Percentiles rank a stretch among this genome's conserved stretches.
Evolutionary conservation across 139 green algal species (phyloP).

Genomic region (Zygnema circumcarinatum): DNA sequence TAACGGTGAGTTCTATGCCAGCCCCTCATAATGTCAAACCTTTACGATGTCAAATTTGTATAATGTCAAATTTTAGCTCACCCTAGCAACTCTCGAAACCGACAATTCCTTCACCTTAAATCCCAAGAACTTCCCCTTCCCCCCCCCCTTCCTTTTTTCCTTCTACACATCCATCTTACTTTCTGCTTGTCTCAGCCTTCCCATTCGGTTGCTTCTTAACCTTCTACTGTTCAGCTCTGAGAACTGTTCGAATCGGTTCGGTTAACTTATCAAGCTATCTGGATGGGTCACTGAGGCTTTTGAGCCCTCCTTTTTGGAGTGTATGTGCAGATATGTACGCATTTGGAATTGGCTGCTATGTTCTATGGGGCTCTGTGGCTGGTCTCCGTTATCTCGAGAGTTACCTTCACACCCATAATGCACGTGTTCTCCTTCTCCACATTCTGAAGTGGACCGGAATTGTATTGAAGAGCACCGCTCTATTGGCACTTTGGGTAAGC

Average conservation of each 20-base stretch:
- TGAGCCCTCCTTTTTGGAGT: background rate
- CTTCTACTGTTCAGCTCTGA: too few relatives aligned
- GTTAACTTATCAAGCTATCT: too few relatives aligned
- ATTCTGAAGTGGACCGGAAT: slow-evolving; percentile 24
- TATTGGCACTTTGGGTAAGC: slow-evolving; percentile 52
- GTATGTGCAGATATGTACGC: slow-evolving; percentile 64
- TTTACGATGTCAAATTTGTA: slow-evolving; percentile 11
- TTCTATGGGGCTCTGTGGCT: slow-evolving; percentile 57
- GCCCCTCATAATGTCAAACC: slow-evolving; percentile 21
- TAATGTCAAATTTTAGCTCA: too few relatives aligned
- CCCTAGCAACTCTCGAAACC: too few relatives aligned
- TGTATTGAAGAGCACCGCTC: background rate
- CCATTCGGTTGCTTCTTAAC: too few relatives aligned
- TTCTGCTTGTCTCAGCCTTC: too few relatives aligned
- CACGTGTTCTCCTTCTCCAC: background rate
- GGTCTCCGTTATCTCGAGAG: slow-evolving; percentile 3
- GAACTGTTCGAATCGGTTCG: too few relatives aligned
- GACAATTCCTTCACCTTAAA: background rate
- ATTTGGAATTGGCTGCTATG: slow-evolving; percentile 59
- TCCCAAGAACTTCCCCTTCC: background rate
- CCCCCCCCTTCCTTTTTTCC: too few relatives aligned
- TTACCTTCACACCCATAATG: slow-evolving; percentile 25
- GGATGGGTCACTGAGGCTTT: too few relatives aligned
- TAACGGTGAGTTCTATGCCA: slow-evolving; percentile 45
- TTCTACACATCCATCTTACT: too few relatives aligned